A percentile compares a stretch with the other conserved stretches of the same genome.
Evolutionary conservation across 495 filamentous ascomycete species (phyloP).

Genomic region (Neurospora sp.): DNA sequence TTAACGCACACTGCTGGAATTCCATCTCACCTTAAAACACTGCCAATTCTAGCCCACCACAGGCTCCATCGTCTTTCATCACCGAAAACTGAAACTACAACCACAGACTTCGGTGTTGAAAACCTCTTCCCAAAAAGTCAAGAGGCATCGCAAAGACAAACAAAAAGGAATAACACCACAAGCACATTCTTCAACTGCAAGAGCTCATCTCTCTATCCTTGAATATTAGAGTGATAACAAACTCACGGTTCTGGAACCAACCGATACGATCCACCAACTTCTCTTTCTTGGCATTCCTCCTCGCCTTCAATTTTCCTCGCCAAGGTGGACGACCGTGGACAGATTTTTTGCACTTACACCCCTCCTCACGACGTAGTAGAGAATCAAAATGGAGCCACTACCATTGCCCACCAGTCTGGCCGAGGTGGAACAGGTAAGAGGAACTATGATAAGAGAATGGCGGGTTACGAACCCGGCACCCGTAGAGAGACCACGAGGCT

Average conservation of each 20-base stretch:
- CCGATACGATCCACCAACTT: neutral
- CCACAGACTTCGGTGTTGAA: neutral
- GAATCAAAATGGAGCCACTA: slow-evolving; percentile 15
- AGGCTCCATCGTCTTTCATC: neutral
- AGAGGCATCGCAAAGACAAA: neutral
- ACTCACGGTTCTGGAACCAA: neutral
- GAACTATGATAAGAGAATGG: neutral
- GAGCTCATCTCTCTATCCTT: neutral
- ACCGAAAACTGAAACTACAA: neutral
- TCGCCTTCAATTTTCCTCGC: neutral
- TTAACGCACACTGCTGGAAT: neutral
- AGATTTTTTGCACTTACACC: neutral
- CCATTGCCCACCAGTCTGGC: slow-evolving; percentile 26
- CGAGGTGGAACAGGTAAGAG: slow-evolving; percentile 32
- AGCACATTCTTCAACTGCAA: neutral
- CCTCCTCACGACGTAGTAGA: neutral
- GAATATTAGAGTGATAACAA: neutral
- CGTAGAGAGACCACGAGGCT: slow-evolving; percentile 1
- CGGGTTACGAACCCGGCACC: neutral
- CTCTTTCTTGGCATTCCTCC: neutral
- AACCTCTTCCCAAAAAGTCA: neutral
- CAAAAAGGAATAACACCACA: neutral
- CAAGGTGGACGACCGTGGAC: neutral
- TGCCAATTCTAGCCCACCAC: neutral
- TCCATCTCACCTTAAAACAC: no score